A percentile compares a stretch with the other conserved stretches of the same genome.
Conservation (phyloP, 2,329 filamentous ascomycete genomes). For the Cytospora mali region DNA sequence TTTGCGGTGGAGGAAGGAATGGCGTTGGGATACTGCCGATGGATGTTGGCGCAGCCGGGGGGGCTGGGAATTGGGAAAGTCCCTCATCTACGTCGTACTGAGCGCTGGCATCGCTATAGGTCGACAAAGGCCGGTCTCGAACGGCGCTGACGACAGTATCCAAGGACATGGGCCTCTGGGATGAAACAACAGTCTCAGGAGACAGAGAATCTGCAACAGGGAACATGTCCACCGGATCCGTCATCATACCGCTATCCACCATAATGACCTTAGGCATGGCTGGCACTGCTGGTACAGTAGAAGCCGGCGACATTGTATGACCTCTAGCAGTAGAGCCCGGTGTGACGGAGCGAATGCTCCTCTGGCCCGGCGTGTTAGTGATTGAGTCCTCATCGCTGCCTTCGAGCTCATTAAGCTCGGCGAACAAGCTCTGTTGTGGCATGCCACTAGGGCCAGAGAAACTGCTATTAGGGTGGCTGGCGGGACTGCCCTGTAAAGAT, state of each 20-base stretch:
- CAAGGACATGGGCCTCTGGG: slow-evolving; percentile 47
- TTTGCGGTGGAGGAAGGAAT: slow-evolving; percentile 38
- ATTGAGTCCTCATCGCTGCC: slow-evolving; percentile 73
- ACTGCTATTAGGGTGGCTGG: slow-evolving; percentile 56
- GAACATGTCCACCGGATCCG: slow-evolving; percentile 54
- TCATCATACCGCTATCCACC: slow-evolving; percentile 64
- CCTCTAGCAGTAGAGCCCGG: slow-evolving; percentile 50
- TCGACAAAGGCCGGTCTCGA: slow-evolving; percentile 46
- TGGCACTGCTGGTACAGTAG: slow-evolving; percentile 47
- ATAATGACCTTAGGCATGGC: slow-evolving; percentile 55
- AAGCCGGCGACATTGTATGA: slow-evolving; percentile 46
- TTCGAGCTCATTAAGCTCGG: slow-evolving; percentile 82
- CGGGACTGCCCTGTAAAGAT: slow-evolving; percentile 59
- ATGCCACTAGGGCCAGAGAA: slow-evolving; percentile 49
- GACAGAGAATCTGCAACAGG: slow-evolving; percentile 26
- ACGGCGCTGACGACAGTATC: slow-evolving; percentile 39
- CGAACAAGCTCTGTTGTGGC: slow-evolving; percentile 78
- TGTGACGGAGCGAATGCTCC: slow-evolving; percentile 49
- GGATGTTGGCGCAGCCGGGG: slow-evolving; percentile 47
- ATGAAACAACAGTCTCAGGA: slow-evolving; percentile 38
- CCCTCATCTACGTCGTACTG: slow-evolving; percentile 57
- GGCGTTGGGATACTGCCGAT: slow-evolving; percentile 30
- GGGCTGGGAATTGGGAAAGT: slow-evolving; percentile 57
- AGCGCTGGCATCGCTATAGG: slow-evolving; percentile 55
- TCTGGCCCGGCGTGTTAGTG: slow-evolving; percentile 57